A percentile compares a stretch with the other conserved stretches of the same genome.
phyloP scores from a whole-genome alignment of 371 early-diverging fungal genomes.

The Syncephalastrum sp. region DNA sequence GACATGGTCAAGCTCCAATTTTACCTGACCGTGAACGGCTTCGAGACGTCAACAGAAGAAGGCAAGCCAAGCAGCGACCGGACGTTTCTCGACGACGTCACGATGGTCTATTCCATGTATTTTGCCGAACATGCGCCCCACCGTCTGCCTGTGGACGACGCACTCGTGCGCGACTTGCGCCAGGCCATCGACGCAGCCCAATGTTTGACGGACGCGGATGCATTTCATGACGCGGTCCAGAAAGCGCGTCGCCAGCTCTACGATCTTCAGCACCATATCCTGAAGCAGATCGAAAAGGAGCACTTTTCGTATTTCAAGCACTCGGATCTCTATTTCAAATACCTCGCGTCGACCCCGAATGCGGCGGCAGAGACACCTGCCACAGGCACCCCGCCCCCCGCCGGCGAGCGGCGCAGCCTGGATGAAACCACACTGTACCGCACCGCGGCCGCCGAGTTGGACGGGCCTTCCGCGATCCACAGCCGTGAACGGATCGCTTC shows the following conservation, averaged over 20 bases:
- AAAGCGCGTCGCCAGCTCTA: constrained; percentile 29
- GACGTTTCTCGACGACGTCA: constrained; percentile 57
- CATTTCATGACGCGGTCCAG: constrained; percentile 11
- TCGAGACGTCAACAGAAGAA: constrained; percentile 38
- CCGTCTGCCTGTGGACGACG: constrained; percentile 37
- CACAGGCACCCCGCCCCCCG: too few relatives aligned
- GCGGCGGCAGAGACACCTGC: constrained; percentile 20
- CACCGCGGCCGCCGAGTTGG: background rate
- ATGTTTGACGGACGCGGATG: constrained; percentile 11
- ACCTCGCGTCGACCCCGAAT: constrained; percentile 51
- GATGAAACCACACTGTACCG: constrained; percentile 30
- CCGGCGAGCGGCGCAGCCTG: constrained; percentile 27
- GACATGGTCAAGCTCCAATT: constrained; percentile 70
- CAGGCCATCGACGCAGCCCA: constrained; percentile 22
- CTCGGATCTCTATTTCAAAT: constrained; percentile 68
- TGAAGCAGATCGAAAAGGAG: constrained; percentile 58
- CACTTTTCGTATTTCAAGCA: constrained; percentile 66
- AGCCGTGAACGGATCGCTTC: background rate
- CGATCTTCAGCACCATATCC: constrained; percentile 56
- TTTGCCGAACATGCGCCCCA: constrained; percentile 57
- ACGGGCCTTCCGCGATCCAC: background rate
- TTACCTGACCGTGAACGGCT: constrained; percentile 74
- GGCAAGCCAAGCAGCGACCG: constrained; percentile 13
- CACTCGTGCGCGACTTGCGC: constrained; percentile 24
- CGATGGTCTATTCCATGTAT: constrained; percentile 71